Evolutionary conservation across 176 grass and related monocot species (phyloP), one percentile per base, ranked within the genome.

Genomic region (Triticum timopheevii): DNA sequence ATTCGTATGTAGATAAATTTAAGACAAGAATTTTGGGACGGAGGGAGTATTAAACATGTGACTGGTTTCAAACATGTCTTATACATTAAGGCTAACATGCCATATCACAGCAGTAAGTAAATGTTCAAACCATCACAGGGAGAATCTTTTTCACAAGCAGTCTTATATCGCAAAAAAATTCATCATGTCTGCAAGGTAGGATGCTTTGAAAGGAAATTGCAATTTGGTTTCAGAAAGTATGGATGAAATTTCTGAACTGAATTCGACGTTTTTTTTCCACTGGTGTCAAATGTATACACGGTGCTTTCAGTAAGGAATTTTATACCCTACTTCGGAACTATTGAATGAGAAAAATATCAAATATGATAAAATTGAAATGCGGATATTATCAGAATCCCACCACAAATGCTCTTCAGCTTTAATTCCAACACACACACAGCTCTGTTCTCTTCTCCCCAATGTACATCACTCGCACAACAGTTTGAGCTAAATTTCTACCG

Each of bases 401-500:
- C 42, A 45, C 42, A 45, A 45, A 45, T 45, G 42, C 42, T 45
- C 11, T 45, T 13, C 42, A 45, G 42, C 42, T 45, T 45, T 45
- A 30, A 45, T 12, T 42, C 10, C 40, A 42, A 42, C 2, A 45
- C 11, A 45, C 11, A 45, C 42, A 44, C 0, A 45, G 39, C 22
- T 38, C n/a, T 1, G 47, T 50, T 35, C 13, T 83, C 35, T 61
- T 13, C 67, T 36, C 69, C 75, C 12, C 36, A 58, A 80, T 76
- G 40, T 81, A 85, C 88, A 85, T 28, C 83, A 77, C 24, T 76
- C 15, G 44, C 35, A 24, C 13, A 45, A 40, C 13, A 45, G 58
- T 56, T 89, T 45, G 11, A 45, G 42, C 42, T 45, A 45, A 45
- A 45, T 0, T 45, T 45, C 0, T 45, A 45, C 42, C 3, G 1